Conservation (phyloP, 106 monocot genomes). For the Cymbidium sinense region DNA sequence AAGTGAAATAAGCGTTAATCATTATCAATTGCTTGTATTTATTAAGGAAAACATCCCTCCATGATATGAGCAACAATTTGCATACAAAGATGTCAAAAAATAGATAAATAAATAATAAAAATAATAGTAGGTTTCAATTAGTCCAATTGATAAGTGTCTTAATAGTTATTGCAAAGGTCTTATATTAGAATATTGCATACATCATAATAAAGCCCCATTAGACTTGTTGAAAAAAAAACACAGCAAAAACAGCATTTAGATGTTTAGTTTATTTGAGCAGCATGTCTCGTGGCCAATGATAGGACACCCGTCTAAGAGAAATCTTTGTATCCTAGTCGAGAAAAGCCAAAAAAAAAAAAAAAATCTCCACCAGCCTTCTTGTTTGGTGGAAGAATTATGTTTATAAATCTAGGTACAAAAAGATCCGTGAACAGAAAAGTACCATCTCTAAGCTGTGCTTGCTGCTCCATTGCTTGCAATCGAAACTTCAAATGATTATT, state of each 20-base stretch:
- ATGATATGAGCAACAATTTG: neutral
- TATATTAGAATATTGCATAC: too few species aligned
- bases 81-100: neutral
- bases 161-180: too few species aligned
- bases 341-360: neutral
- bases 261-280: neutral
- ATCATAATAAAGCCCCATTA: too few species aligned
- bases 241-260: too few species aligned
- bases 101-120: neutral
- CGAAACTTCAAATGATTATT: slow-evolving; percentile 73
- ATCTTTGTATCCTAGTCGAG: neutral
- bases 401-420: neutral
- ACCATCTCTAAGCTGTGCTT: slow-evolving; percentile 83
- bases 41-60: neutral
- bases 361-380: neutral
- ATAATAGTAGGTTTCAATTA: too few species aligned
- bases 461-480: slow-evolving; percentile 86
- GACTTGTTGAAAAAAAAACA: too few species aligned
- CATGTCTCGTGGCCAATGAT: neutral
- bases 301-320: neutral
- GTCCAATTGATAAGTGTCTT: too few species aligned
- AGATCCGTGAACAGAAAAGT: neutral
- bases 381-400: neutral
- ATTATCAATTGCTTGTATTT: neutral
- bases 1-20: neutral